Conservation (phyloP, 805 yeast species). For the Kodamaea nitidulidarum region DNA sequence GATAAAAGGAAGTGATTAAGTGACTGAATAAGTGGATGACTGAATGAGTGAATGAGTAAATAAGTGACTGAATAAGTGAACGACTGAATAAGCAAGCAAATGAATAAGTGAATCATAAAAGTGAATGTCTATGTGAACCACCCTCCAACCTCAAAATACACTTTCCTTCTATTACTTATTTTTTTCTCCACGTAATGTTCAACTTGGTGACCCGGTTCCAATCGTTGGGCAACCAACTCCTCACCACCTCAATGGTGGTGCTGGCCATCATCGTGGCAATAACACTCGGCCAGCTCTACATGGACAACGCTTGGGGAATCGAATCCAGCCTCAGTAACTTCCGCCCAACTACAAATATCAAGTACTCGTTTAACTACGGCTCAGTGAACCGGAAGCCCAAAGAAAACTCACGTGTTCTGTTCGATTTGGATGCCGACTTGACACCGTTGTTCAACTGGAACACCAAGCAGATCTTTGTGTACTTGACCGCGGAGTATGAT, state of each 20-base stretch:
- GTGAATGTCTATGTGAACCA: too few relatives aligned
- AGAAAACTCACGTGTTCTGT: conserved; percentile 67
- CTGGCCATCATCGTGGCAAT: conserved; percentile 45
- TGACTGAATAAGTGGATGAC: too few relatives aligned
- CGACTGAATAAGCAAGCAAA: too few relatives aligned
- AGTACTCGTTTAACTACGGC: conserved; percentile 62
- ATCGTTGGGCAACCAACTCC: conserved; percentile 48
- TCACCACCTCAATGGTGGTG: conserved; percentile 48
- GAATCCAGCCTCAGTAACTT: conserved; percentile 36
- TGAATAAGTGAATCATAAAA: too few relatives aligned
- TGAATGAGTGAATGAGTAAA: too few relatives aligned
- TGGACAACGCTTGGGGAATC: conserved; percentile 41
- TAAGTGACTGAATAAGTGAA: too few relatives aligned
- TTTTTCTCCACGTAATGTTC: conserved; percentile 22
- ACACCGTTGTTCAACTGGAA: conserved; percentile 89
- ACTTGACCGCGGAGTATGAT: conserved; percentile 79
- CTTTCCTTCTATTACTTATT: neutral
- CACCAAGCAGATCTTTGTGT: conserved; percentile 92
- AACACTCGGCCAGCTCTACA: conserved; percentile 47
- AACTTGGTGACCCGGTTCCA: conserved; percentile 40
- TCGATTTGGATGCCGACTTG: conserved; percentile 73
- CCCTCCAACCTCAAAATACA: too few relatives aligned
- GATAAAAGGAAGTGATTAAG: too few relatives aligned
- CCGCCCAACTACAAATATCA: conserved; percentile 39
- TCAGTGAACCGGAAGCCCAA: conserved; percentile 62